Conservation (phyloP, 2,329 filamentous ascomycete species). For the Uncinocarpus reesii region DNA sequence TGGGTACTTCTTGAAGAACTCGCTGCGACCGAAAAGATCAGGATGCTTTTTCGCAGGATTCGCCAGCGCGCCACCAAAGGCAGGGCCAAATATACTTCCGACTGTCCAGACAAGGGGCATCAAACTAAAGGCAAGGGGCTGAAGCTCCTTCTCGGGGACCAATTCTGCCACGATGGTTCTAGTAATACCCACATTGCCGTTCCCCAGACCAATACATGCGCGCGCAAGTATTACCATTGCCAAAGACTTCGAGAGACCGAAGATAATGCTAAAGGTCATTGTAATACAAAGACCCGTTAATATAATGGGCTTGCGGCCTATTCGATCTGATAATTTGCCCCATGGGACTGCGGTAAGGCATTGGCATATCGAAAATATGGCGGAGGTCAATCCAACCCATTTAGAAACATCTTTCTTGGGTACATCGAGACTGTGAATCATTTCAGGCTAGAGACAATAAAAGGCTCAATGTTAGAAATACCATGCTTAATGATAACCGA, state of each 20-base stretch:
- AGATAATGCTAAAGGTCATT: constrained; percentile 69
- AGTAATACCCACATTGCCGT: constrained; percentile 91
- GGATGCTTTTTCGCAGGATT: constrained; percentile 69
- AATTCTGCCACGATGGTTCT: constrained; percentile 87
- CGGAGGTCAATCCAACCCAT: constrained; percentile 67
- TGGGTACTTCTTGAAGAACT: constrained; percentile 64
- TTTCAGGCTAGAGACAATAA: constrained; percentile 49
- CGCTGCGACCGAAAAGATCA: constrained; percentile 51
- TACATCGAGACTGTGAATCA: constrained; percentile 71
- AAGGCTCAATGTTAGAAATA: constrained; percentile 27
- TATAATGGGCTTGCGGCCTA: constrained; percentile 75
- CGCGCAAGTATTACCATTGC: constrained; percentile 69
- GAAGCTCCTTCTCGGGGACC: constrained; percentile 74
- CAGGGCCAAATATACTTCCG: constrained; percentile 77
- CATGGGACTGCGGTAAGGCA: constrained; percentile 62
- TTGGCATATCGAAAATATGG: constrained; percentile 62
- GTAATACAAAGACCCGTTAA: constrained; percentile 63
- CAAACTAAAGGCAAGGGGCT: constrained; percentile 79
- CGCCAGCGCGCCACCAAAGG: constrained; percentile 76
- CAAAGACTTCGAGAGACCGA: constrained; percentile 72
- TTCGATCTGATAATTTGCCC: constrained; percentile 65
- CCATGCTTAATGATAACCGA: constrained; percentile 7
- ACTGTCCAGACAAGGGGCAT: constrained; percentile 90
- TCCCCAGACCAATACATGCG: constrained; percentile 69
- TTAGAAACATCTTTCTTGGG: constrained; percentile 58